Conservation (phyloP, 192 early-diverging fungal genomes). For the Cetraspora pellucida region DNA sequence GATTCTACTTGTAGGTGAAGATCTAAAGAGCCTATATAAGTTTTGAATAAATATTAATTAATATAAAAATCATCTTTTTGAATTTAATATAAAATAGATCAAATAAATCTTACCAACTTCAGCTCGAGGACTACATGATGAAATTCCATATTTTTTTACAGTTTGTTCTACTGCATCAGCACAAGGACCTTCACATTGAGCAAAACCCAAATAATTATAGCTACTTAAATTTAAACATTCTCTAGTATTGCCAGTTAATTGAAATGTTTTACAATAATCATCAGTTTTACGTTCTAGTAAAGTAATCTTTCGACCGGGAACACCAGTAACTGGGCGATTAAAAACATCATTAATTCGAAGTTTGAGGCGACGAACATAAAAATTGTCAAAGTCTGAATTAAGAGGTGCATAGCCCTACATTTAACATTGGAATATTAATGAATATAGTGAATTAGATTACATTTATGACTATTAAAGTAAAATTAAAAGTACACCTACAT, state of each 20-base stretch:
- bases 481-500: constrained; percentile 48
- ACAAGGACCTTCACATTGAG: constrained; percentile 89
- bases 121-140: constrained; percentile 62
- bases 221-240: constrained; percentile 91
- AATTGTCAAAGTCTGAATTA: constrained; percentile 94
- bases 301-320: constrained; percentile 84
- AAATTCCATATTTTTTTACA: constrained; percentile 73
- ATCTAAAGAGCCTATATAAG: constrained; percentile 36
- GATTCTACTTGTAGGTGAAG: constrained; percentile 81
- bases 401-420: constrained; percentile 86
- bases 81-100: not conserved
- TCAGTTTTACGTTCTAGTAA: constrained; percentile 83
- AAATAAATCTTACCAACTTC: constrained; percentile 66
- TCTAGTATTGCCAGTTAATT: constrained; percentile 77
- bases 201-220: constrained; percentile 99
- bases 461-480: not conserved
- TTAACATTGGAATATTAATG: not conserved
- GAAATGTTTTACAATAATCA: constrained; percentile 84
- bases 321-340: constrained; percentile 91
- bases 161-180: constrained; percentile 88
- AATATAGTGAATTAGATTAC: not conserved
- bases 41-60: not conserved
- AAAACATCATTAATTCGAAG: constrained; percentile 88
- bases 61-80: not conserved
- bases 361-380: constrained; percentile 87